These are phyloP conservation scores for Debaryomyces fabryi DNA, from an alignment of 1,139 yeast species.

Conservation along the genomic window DNA sequence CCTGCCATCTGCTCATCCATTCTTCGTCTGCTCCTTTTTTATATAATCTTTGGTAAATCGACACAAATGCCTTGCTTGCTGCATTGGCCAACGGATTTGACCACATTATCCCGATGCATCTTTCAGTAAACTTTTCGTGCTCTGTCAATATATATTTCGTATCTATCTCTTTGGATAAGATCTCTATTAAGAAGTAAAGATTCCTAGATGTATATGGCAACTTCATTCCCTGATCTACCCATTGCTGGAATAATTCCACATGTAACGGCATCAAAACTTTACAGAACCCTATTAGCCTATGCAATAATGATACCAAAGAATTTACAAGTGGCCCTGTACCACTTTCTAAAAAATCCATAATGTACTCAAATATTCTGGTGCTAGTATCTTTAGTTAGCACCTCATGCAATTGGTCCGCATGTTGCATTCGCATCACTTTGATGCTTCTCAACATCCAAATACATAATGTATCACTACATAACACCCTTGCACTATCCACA, in stretches of 20 bases:
- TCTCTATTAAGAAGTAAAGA: slow-evolving; percentile 60
- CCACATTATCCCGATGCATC: slow-evolving; percentile 52
- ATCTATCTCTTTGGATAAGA: slow-evolving; percentile 50
- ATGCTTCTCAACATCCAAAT: slow-evolving; percentile 64
- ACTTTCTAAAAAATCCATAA: slow-evolving; percentile 70
- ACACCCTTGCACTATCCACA: slow-evolving; percentile 26
- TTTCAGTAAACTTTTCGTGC: slow-evolving; percentile 47
- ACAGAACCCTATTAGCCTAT: slow-evolving; percentile 16
- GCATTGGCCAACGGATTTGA: slow-evolving; percentile 68
- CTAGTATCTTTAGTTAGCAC: background rate
- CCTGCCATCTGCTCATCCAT: slow-evolving; percentile 62
- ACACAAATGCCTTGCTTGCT: slow-evolving; percentile 61
- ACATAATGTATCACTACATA: slow-evolving; percentile 61
- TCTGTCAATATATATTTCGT: slow-evolving; percentile 38
- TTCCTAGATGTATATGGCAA: slow-evolving; percentile 56
- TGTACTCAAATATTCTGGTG: slow-evolving; percentile 45
- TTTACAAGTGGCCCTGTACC: slow-evolving; percentile 72
- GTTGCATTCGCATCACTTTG: slow-evolving; percentile 23
- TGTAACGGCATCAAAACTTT: slow-evolving; percentile 15
- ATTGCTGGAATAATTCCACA: slow-evolving; percentile 30
- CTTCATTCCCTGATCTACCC: slow-evolving; percentile 50
- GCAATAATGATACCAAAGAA: slow-evolving; percentile 58
- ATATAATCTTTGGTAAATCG: slow-evolving; percentile 39
- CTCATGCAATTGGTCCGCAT: background rate
- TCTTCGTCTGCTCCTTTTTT: slow-evolving; percentile 20